Evolutionary conservation across 306 rosid genomes (phyloP), one percentile per base, ranked within the genome.

Genomic region (Cicer cuneatum): DNA sequence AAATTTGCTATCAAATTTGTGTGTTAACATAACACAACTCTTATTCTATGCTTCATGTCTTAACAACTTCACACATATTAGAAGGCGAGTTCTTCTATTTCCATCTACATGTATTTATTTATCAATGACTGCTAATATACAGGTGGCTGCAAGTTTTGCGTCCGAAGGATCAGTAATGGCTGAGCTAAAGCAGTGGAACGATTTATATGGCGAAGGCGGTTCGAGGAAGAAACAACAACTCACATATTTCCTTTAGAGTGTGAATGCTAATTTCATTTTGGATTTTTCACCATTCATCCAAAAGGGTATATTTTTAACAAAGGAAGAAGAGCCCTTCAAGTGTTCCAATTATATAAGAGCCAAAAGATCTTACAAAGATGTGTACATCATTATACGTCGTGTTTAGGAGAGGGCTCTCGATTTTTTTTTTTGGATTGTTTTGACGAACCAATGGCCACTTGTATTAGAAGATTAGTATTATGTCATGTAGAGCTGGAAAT

Each of bases 91-190:
- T 24, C 29, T 24, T 24, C 29, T 24, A 24, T 24, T 24, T 29
- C 19, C 21, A 61, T 24, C 15, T 7, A 13, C 45, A 38, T 41
- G 46, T 13, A 68, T 4, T 80, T 61, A 61, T 13, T 11, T 49
- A 78, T 35, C 21, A 5, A 40, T 79, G 60, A 69, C 15, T 76
- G 66, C 59, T 39, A 65, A 11, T 11, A 72, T 64, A 60, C 80
- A 93, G 98, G 95, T 91, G 37, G 96, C 98, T 18, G 93, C 98
- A 16, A 94, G 98, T 86, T 91, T 91, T 65, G 92, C 97, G 1
- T 8, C 91, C 1, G 98, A 94, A 76, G 96, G 97, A 75, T 82
- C 97, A 4, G 83, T 88, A 11, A 94, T 94, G 98, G 80, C 53
- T 19, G 96, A 94, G 90, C 83, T 94, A 83, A 88, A 90, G 84